phyloP scores from a whole-genome alignment of 352 stramenopile species.

The Pythium sukuiense region DNA sequence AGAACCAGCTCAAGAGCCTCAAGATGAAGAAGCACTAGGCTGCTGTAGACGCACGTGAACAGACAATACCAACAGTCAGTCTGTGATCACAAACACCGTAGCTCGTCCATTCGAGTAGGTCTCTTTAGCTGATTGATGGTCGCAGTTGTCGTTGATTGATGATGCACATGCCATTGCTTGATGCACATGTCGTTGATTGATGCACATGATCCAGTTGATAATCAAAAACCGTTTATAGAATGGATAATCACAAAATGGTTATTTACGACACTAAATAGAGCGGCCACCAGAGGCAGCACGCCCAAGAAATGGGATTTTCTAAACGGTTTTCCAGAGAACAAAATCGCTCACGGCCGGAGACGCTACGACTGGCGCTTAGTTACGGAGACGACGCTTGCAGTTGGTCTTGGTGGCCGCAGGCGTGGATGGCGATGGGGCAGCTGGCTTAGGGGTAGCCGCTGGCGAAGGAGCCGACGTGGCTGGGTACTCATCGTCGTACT shows the following conservation, averaged over 20 bases:
- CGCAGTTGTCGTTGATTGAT: not conserved
- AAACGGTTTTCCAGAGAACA: not conserved
- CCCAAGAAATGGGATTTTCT: slow-evolving; percentile 3
- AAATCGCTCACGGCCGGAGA: not conserved
- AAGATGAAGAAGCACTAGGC: slow-evolving; percentile 62
- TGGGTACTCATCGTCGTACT: not conserved
- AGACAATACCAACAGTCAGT: not conserved
- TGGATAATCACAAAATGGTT: slow-evolving; percentile 3
- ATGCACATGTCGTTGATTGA: not conserved
- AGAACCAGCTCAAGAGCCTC: slow-evolving; percentile 71
- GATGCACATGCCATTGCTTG: too few relatives aligned
- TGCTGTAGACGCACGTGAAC: not conserved
- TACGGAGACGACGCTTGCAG: slow-evolving; percentile 16
- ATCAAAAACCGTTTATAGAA: not conserved
- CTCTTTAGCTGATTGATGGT: not conserved
- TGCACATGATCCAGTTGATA: not conserved
- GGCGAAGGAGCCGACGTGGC: not conserved
- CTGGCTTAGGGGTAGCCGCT: not conserved
- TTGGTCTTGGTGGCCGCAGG: slow-evolving; percentile 5
- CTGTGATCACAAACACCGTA: too few relatives aligned
- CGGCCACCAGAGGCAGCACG: not conserved
- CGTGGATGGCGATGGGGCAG: slow-evolving; percentile 2
- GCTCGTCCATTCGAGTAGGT: too few relatives aligned
- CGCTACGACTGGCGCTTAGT: not conserved
- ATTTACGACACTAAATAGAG: slow-evolving; percentile 18